Evolutionary conservation across 2,329 filamentous ascomycete genomes (phyloP), one percentile per base, ranked within the genome.

Genomic region (Paraphoma chrysanthemicola): DNA sequence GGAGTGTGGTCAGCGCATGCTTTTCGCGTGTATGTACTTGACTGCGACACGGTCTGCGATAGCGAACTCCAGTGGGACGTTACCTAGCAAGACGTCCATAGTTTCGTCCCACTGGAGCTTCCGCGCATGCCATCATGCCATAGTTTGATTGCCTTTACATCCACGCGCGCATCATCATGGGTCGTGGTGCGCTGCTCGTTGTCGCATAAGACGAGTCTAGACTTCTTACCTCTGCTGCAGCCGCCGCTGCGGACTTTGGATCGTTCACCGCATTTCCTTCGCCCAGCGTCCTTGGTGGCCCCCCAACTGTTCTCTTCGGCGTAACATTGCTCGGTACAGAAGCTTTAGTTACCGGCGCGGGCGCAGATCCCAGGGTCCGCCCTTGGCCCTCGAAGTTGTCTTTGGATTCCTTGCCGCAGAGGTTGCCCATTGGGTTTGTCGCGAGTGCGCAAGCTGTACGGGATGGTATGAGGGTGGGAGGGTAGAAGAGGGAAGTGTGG

Each of bases 211-310:
- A n/a, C 7, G 47, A 53, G 36, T 48, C 12, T 45, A 16, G 29
- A 43, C 23, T 63, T 80, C 87, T 73, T 76, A 96, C 93, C 88
- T 96, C 91, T 57, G 93, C 93, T 50, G 93, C 93, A 63, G 87
- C 85, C 0, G 92, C 92, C 4, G 93, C 93, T 57, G 87, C 90
- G 53, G 82, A 83, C 56, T 89, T 84, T 33, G 92, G 89, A 72
- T 93, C 88, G 17, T 81, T 80, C 57, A 64, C 73, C 29, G 45
- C 54, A 53, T 63, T 64, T 18, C 58, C 44, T 31, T 84, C 84
- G 17, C 90, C 91, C 42, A 95, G 77, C 2, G 88, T 90, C 59
- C 90, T 83, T 8, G 82, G 85, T 56, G 79, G 65, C 66, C 72
- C 66, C 64, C 62, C 66, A 69, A 71, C 62, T 86, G 81, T 69